Conservation (phyloP, 805 yeast genomes). For the Scheffersomyces stipitis region DNA sequence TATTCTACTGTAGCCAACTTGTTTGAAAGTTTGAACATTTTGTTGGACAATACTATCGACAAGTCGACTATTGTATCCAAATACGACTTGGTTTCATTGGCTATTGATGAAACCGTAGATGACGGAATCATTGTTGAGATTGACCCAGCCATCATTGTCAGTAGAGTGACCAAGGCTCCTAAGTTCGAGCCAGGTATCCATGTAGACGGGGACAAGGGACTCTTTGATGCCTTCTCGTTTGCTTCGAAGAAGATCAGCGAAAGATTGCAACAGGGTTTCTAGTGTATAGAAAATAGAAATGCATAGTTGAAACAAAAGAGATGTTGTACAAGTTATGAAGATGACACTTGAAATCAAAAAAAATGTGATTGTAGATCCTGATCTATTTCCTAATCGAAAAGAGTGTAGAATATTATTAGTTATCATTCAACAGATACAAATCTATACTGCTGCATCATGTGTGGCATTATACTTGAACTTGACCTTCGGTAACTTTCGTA, state of each 20-base stretch:
- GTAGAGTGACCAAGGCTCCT: conserved; percentile 90
- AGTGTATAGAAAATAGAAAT: no score
- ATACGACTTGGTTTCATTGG: conserved; percentile 82
- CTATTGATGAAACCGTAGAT: conserved; percentile 89
- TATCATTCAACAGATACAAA: no score
- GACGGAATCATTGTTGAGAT: conserved; percentile 92
- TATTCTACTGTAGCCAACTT: conserved; percentile 76
- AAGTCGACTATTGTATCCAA: conserved; percentile 74
- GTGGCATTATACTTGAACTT: no score
- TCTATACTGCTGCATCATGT: no score
- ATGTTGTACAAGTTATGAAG: no score
- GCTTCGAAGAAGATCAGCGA: conserved; percentile 69
- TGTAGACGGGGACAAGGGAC: conserved; percentile 67
- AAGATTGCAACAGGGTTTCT: conserved; percentile 47
- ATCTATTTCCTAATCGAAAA: no score
- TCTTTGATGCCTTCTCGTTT: conserved; percentile 82
- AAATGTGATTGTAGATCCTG: no score
- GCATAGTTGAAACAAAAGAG: no score
- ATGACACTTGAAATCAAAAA: no score
- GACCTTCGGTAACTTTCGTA: no score
- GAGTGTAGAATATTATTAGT: no score
- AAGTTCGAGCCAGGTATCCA: conserved; percentile 36
- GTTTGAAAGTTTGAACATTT: conserved; percentile 75
- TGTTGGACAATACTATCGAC: conserved; percentile 71
- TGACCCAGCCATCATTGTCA: conserved; percentile 81